phyloP scores from a whole-genome alignment of 176 grass and related monocot species.

The Bonia amplexicaulis region DNA sequence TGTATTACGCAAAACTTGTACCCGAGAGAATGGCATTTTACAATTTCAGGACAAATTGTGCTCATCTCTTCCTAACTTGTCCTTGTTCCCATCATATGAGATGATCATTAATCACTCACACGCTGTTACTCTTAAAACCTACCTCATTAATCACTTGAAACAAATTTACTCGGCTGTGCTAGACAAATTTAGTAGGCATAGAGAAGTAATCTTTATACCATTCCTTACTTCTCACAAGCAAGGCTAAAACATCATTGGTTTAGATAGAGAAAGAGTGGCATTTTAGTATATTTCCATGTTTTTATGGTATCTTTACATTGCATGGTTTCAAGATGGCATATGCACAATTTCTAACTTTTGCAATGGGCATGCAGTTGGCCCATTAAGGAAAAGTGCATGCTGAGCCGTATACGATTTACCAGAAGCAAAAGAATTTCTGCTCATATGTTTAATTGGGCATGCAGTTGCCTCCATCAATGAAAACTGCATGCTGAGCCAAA shows the following conservation, averaged over 20 bases:
- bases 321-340: not conserved
- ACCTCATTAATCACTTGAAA: not conserved
- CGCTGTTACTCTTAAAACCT: conserved; percentile 9
- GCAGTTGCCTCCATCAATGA: not conserved
- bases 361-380: not conserved
- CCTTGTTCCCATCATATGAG: not conserved
- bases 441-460: not conserved
- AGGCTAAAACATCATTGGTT: not conserved
- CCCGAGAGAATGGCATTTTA: not conserved
- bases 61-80: not conserved
- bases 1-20: not conserved
- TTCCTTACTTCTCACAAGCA: not conserved
- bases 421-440: not conserved
- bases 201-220: not conserved
- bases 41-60: not conserved
- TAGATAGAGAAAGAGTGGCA: not conserved
- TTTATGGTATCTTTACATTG: not conserved
- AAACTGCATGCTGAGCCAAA: not conserved
- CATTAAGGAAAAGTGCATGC: conserved; percentile 7
- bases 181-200: not conserved
- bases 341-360: not conserved
- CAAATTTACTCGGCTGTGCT: not conserved
- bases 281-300: conserved; percentile 4
- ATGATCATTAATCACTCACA: not conserved
- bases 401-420: not conserved